These are phyloP conservation scores for Cutaneotrichosporon sp. DNA, from an alignment of 1,284 basidiomycete species.

Conservation along the genomic window DNA sequence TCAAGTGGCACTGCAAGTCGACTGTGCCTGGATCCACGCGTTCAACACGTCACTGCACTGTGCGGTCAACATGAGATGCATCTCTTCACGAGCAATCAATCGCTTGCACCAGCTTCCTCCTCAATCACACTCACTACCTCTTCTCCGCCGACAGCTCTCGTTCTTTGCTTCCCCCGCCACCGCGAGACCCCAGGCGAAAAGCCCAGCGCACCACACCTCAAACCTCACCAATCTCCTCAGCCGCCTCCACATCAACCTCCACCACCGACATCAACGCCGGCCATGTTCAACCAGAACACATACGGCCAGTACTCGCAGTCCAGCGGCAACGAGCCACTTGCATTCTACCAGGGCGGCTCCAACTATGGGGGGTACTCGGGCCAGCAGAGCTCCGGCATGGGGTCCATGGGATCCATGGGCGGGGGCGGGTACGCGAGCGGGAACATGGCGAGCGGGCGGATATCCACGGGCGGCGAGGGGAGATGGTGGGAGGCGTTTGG, in stretches of 20 bases:
- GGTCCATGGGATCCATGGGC: constrained; percentile 26
- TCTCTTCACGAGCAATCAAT: neutral
- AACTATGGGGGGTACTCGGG: constrained; percentile 12
- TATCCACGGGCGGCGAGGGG: constrained; percentile 66
- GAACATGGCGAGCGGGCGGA: constrained; percentile 37
- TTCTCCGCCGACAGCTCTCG: neutral
- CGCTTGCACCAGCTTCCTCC: neutral
- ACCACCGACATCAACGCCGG: constrained; percentile 13
- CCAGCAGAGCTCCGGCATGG: constrained; percentile 6
- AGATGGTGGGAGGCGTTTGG: constrained; percentile 95
- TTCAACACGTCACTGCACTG: constrained; percentile 9
- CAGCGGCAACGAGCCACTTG: constrained; percentile 37
- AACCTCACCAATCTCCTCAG: neutral
- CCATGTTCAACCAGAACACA: constrained; percentile 32
- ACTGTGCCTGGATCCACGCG: constrained; percentile 2
- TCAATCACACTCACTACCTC: neutral
- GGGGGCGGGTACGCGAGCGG: constrained; percentile 33
- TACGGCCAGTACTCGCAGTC: constrained; percentile 25
- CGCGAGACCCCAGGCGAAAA: neutral
- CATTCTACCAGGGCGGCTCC: constrained; percentile 42
- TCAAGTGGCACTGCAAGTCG: neutral
- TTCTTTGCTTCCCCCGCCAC: neutral
- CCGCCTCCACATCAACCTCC: constrained; percentile 7
- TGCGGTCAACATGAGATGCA: neutral
- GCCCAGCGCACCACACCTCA: neutral